Evolutionary conservation across 306 rosid species (phyloP).

Genomic region (Quillaja saponaria): DNA sequence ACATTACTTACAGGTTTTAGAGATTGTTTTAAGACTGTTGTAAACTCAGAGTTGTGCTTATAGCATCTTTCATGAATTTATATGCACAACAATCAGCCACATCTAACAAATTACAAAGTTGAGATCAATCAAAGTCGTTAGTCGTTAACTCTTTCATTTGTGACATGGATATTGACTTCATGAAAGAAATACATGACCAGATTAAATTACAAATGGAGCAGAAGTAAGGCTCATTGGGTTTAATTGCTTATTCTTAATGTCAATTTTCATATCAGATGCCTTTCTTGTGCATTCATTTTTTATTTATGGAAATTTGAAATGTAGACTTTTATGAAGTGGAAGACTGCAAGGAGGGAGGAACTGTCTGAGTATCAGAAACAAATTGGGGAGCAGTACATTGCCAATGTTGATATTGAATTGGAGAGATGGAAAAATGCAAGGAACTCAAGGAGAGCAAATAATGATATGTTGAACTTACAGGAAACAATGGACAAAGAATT

Average conservation of each 20-base stretch:
- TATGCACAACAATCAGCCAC: neutral
- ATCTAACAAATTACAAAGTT: neutral
- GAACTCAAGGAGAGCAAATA: constrained; percentile 62
- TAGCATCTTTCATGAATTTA: neutral
- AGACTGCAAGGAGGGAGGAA: constrained; percentile 85
- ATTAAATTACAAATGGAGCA: neutral
- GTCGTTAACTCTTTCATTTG: neutral
- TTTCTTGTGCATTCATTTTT: neutral
- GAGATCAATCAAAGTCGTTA: neutral
- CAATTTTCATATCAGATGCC: neutral
- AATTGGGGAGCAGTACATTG: constrained; percentile 80
- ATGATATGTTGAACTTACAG: constrained; percentile 72
- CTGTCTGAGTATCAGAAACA: constrained; percentile 80
- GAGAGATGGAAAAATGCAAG: constrained; percentile 97
- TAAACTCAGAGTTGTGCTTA: neutral
- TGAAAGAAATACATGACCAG: constrained; percentile 5
- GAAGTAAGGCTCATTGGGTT: constrained; percentile 14
- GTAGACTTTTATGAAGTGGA: constrained; percentile 84
- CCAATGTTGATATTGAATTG: constrained; percentile 88
- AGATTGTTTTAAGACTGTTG: neutral
- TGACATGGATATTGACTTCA: neutral
- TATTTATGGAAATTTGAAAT: constrained; percentile 22
- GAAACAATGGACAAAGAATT: constrained; percentile 99
- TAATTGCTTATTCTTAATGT: neutral
- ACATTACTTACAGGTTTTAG: constrained; percentile 18